These are phyloP conservation scores for Tolypocladium album DNA, from an alignment of 2,329 filamentous ascomycete genomes.

Conservation along the genomic window DNA sequence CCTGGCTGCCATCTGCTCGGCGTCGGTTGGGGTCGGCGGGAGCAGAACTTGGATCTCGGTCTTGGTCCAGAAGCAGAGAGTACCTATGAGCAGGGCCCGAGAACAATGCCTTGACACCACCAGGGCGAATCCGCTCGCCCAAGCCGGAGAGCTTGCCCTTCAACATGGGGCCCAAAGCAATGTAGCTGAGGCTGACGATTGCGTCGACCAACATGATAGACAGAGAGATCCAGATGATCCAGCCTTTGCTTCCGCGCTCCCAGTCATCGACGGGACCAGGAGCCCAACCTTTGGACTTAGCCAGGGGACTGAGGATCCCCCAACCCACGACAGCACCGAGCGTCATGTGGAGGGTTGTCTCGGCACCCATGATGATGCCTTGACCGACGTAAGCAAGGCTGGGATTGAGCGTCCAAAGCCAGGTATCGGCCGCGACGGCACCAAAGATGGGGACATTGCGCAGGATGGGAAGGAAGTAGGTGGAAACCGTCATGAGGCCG, in stretches of 20 bases:
- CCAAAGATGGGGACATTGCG: slow-evolving; percentile 86
- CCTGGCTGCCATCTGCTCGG: neutral
- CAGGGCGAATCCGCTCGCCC: neutral
- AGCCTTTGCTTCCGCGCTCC: slow-evolving; percentile 89
- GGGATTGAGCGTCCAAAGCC: slow-evolving; percentile 94
- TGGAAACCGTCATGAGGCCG: slow-evolving; percentile 63
- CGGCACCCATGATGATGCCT: slow-evolving; percentile 96
- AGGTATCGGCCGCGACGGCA: slow-evolving; percentile 57
- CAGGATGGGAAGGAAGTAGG: slow-evolving; percentile 81
- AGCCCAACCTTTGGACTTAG: slow-evolving; percentile 80
- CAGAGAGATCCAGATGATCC: slow-evolving; percentile 95
- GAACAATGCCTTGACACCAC: slow-evolving; percentile 1
- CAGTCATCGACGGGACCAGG: slow-evolving; percentile 79
- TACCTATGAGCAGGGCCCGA: slow-evolving; percentile 11
- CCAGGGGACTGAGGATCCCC: slow-evolving; percentile 81
- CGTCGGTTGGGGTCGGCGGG: neutral
- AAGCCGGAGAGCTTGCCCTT: neutral
- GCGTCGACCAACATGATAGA: slow-evolving; percentile 96
- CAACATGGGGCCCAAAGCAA: slow-evolving; percentile 52
- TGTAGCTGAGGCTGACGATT: slow-evolving; percentile 74
- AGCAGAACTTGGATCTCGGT: neutral
- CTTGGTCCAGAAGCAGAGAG: slow-evolving; percentile 7
- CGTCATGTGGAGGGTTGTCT: slow-evolving; percentile 92
- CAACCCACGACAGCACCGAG: slow-evolving; percentile 82
- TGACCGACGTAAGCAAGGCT: slow-evolving; percentile 96